Percentiles rank a stretch among this genome's conserved stretches.
Evolutionary conservation across 2,329 filamentous ascomycete species (phyloP).

Genomic region (Pseudogymnoascus sp.): DNA sequence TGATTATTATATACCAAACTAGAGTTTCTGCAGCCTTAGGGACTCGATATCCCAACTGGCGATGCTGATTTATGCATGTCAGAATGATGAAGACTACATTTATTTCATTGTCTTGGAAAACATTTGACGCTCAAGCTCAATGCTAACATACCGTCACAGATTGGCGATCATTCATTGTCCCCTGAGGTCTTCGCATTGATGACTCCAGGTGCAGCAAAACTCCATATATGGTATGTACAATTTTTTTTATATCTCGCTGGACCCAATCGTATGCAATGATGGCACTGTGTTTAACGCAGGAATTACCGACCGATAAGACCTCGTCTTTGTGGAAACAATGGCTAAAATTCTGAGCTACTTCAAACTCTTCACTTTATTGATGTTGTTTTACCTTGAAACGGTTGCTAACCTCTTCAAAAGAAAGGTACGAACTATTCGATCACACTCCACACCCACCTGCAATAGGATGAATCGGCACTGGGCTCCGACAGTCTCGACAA

Average conservation of each 20-base stretch:
- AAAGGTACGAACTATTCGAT: constrained; percentile 3
- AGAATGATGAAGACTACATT: constrained; percentile 3
- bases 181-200: neutral
- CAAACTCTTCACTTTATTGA: constrained; percentile 18
- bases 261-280: neutral
- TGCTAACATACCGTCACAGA: neutral
- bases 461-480: constrained; percentile 89
- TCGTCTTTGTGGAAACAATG: constrained; percentile 69
- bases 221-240: neutral
- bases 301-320: constrained; percentile 80
- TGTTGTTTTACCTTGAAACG: neutral
- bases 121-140: neutral
- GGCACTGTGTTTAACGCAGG: constrained; percentile 6
- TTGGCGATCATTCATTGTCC: neutral
- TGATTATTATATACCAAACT: constrained; percentile 8
- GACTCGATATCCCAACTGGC: constrained; percentile 7
- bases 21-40: constrained; percentile 8
- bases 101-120: neutral
- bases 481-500: constrained; percentile 69
- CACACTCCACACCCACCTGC: constrained; percentile 17
- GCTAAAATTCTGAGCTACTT: constrained; percentile 72
- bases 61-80: constrained; percentile 7
- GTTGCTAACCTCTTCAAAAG: constrained; percentile 5
- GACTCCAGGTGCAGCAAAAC: neutral
- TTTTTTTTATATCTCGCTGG: neutral